These are phyloP conservation scores for Annona cherimola DNA, from an alignment of 164 flowering plant genomes.

Conservation along the genomic window DNA sequence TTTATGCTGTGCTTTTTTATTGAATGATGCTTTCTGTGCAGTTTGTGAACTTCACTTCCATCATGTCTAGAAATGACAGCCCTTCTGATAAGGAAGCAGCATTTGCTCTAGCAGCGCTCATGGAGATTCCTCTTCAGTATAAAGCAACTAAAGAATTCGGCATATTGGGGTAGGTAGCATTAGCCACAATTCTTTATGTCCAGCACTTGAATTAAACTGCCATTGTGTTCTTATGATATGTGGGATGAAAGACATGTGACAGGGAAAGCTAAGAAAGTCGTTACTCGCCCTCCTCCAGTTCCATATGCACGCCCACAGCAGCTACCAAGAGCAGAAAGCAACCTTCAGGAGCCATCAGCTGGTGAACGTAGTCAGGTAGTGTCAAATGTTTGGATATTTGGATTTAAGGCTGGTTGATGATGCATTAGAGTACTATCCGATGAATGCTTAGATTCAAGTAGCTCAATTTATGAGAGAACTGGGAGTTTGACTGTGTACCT, in stretches of 20 bases:
- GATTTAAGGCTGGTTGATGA: not conserved
- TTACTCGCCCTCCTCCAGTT: conserved; percentile 56
- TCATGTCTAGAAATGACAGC: conserved; percentile 41
- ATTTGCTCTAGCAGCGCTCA: conserved; percentile 82
- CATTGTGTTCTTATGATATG: conserved; percentile 3
- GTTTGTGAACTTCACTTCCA: conserved; percentile 72
- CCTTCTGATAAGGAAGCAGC: conserved; percentile 50
- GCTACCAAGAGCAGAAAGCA: conserved; percentile 21
- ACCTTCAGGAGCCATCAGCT: conserved; percentile 1
- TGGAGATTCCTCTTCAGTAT: conserved; percentile 78
- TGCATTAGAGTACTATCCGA: too few species aligned
- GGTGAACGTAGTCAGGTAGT: conserved; percentile 34
- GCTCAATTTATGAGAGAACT: too few species aligned
- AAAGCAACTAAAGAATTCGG: conserved; percentile 48
- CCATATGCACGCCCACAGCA: conserved; percentile 20
- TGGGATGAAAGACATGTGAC: conserved; percentile 31
- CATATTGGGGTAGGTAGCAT: conserved; percentile 42
- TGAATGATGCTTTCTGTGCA: conserved; percentile 18
- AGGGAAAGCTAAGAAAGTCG: conserved; percentile 49
- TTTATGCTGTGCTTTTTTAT: not conserved
- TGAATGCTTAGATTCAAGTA: too few species aligned
- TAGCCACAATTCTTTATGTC: not conserved
- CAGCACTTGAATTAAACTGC: not conserved
- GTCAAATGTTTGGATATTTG: not conserved
- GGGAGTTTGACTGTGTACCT: too few species aligned